These are phyloP conservation scores for Arthroderma sp. DNA, from an alignment of 2,329 filamentous ascomycete species.

Conservation along the genomic window DNA sequence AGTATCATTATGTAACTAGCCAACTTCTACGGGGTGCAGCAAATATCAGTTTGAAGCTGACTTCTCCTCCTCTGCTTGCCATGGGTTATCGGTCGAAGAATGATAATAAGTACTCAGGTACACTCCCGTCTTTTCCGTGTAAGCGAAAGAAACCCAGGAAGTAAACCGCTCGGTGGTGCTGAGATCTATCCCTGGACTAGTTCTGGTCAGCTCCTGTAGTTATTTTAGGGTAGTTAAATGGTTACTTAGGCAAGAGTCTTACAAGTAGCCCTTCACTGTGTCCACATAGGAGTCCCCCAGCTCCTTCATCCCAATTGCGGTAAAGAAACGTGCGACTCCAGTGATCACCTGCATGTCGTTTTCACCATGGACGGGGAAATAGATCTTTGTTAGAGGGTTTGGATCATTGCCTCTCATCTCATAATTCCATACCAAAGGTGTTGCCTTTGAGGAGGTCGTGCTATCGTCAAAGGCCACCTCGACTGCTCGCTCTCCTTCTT, in stretches of 20 bases:
- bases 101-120: slow-evolving; percentile 9
- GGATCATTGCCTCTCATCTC: slow-evolving; percentile 3
- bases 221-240: too few relatives aligned
- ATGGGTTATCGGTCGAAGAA: slow-evolving; percentile 6
- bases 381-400: slow-evolving; percentile 7
- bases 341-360: slow-evolving; percentile 7
- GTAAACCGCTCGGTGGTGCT: not conserved
- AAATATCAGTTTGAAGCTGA: too few relatives aligned
- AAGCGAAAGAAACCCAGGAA: slow-evolving; percentile 10
- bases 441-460: not conserved
- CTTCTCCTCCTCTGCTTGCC: slow-evolving; percentile 5
- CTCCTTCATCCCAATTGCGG: slow-evolving; percentile 1
- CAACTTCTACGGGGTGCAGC: not conserved
- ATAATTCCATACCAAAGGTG: slow-evolving; percentile 9
- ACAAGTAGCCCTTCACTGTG: too few relatives aligned
- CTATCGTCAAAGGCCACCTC: slow-evolving; percentile 5
- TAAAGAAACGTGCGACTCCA: slow-evolving; percentile 5
- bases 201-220: not conserved
- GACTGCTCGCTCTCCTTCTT: slow-evolving; percentile 6
- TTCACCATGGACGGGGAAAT: slow-evolving; percentile 9
- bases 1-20: too few relatives aligned
- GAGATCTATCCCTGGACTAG: slow-evolving; percentile 6
- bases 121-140: slow-evolving; percentile 10
- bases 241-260: too few relatives aligned
- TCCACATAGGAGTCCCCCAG: slow-evolving; percentile 8